phyloP scores from a whole-genome alignment of 495 filamentous ascomycete genomes.

The Xeromyces bisporus region DNA sequence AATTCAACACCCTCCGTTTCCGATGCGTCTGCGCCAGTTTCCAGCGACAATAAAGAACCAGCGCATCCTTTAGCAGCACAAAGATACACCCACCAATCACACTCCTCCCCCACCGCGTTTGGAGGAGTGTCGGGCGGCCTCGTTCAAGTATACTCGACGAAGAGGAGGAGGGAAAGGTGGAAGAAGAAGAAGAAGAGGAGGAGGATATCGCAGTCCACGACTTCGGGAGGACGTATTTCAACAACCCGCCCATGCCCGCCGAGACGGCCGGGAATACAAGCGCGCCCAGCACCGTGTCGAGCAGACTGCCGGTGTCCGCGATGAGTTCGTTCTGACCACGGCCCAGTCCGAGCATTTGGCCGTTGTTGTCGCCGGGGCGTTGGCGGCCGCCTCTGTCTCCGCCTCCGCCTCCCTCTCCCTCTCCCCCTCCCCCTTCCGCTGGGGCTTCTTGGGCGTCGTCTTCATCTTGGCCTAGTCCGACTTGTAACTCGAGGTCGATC shows the following conservation, averaged over 20 bases:
- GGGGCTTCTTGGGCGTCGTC: slow-evolving; percentile 9
- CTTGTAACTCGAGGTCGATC: slow-evolving; percentile 26
- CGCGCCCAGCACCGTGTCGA: slow-evolving; percentile 42
- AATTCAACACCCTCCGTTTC: slow-evolving; percentile 50
- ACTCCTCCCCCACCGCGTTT: slow-evolving; percentile 62
- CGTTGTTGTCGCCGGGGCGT: slow-evolving; percentile 10
- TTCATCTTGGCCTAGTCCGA: slow-evolving; percentile 25
- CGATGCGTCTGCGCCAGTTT: slow-evolving; percentile 51
- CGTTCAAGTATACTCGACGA: slow-evolving; percentile 18
- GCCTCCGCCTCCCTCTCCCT: too few relatives aligned
- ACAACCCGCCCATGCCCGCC: slow-evolving; percentile 47
- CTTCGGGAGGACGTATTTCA: slow-evolving; percentile 43
- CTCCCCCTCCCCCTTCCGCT: slow-evolving; percentile 14
- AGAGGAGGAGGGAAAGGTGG: too few relatives aligned
- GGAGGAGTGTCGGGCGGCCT: slow-evolving; percentile 42
- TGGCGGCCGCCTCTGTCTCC: too few relatives aligned
- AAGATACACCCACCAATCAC: slow-evolving; percentile 66
- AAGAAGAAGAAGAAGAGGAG: slow-evolving; percentile 1
- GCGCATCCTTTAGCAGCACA: slow-evolving; percentile 58
- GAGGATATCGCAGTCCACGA: slow-evolving; percentile 39
- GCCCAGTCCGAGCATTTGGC: slow-evolving; percentile 16
- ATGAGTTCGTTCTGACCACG: slow-evolving; percentile 29
- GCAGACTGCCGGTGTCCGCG: slow-evolving; percentile 33
- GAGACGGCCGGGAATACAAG: slow-evolving; percentile 46
- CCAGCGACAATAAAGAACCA: slow-evolving; percentile 60